A percentile compares a stretch with the other conserved stretches of the same genome.
Conservation (phyloP, 805 yeast species). For the Yamadazyma laniorum region DNA sequence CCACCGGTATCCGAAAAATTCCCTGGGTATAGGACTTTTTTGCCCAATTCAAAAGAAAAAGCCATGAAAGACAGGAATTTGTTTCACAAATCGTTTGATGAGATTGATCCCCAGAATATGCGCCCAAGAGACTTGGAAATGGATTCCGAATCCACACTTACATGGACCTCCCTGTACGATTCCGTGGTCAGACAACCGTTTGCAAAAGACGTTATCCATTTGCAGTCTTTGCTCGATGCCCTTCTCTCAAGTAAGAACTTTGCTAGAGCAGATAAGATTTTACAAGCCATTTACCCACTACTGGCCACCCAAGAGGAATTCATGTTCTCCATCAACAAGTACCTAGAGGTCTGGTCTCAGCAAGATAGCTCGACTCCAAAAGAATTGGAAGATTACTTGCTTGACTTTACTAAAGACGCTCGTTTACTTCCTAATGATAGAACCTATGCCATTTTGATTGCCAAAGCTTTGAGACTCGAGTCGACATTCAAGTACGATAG, state of each 20-base stretch:
- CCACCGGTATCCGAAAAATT: not conserved
- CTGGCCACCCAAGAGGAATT: constrained; percentile 44
- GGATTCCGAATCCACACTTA: not conserved
- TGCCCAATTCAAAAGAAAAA: not conserved
- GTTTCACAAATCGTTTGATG: constrained; percentile 10
- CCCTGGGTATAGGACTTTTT: not conserved
- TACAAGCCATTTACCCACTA: constrained; percentile 58
- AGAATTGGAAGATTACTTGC: constrained; percentile 46
- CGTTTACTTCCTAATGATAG: constrained; percentile 45
- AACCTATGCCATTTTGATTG: constrained; percentile 59
- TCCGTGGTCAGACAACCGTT: constrained; percentile 41
- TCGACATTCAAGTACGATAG: constrained; percentile 12
- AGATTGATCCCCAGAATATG: constrained; percentile 8
- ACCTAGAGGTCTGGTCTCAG: constrained; percentile 44
- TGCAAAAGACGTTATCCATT: constrained; percentile 59
- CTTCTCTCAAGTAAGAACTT: constrained; percentile 64
- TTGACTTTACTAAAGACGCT: constrained; percentile 23
- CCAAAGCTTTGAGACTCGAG: constrained; percentile 29
- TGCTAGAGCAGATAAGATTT: constrained; percentile 66
- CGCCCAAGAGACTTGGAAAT: not conserved
- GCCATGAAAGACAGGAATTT: not conserved
- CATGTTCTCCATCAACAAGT: constrained; percentile 67
- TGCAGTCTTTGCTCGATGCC: constrained; percentile 79
- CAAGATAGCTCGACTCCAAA: constrained; percentile 37
- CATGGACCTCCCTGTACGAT: constrained; percentile 44